A percentile compares a stretch with the other conserved stretches of the same genome.
Conservation (phyloP, 2,329 filamentous ascomycete species). For the Calonectria fujianensis region DNA sequence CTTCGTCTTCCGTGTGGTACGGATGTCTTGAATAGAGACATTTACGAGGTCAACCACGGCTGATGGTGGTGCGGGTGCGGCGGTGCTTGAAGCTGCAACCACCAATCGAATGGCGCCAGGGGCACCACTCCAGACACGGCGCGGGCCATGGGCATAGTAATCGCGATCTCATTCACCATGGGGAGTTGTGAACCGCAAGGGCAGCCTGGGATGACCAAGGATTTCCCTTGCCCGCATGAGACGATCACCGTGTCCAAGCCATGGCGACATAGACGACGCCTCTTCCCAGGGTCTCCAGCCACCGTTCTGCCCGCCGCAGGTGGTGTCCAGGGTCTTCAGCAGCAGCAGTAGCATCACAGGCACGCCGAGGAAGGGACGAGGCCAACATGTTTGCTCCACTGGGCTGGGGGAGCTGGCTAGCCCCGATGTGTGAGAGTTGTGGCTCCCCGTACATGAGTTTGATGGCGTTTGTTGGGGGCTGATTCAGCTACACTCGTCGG, state of each 20-base stretch:
- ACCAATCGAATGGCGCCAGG: slow-evolving; percentile 4
- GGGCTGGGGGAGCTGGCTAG: slow-evolving; percentile 11
- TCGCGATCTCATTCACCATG: slow-evolving; percentile 15
- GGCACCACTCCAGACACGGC: slow-evolving; percentile 11
- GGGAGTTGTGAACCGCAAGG: slow-evolving; percentile 17
- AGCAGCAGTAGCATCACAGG: background rate
- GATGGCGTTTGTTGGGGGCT: slow-evolving; percentile 20
- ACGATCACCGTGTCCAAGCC: slow-evolving; percentile 34
- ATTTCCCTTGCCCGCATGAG: slow-evolving; percentile 17
- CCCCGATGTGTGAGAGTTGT: slow-evolving; percentile 24
- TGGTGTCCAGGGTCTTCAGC: slow-evolving; percentile 24
- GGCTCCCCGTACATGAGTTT: background rate
- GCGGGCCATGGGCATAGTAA: background rate
- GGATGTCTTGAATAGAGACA: slow-evolving; percentile 19
- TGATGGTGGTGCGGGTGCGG: slow-evolving; percentile 11
- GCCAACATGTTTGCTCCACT: slow-evolving; percentile 2
- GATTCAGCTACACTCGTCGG: slow-evolving; percentile 17
- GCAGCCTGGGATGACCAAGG: background rate
- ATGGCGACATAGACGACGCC: slow-evolving; percentile 23
- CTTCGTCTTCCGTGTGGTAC: slow-evolving; percentile 5
- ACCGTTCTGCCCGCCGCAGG: slow-evolving; percentile 38
- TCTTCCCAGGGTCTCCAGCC: slow-evolving; percentile 31
- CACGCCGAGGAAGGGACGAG: slow-evolving; percentile 9
- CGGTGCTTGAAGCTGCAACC: background rate
- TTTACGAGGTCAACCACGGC: slow-evolving; percentile 2